Percentiles rank a stretch among this genome's conserved stretches.
These are phyloP conservation scores for Triticum dicoccoides DNA, from an alignment of 176 grass and related monocot species.

Conservation along the genomic window DNA sequence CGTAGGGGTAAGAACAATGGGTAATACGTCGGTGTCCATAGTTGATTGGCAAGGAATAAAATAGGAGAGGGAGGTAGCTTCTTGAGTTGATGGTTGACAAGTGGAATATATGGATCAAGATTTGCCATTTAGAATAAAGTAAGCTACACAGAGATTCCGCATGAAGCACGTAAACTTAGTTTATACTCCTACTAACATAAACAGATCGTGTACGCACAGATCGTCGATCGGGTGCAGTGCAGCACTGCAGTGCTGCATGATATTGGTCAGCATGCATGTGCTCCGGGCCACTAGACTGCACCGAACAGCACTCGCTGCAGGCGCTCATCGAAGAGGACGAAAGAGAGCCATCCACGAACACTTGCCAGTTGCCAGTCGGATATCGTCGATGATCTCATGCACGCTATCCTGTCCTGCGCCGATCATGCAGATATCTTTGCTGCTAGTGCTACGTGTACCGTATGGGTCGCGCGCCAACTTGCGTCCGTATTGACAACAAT, in stretches of 20 bases:
- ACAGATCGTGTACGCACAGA: not conserved
- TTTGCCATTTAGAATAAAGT: not conserved
- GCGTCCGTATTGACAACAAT: too few relatives aligned
- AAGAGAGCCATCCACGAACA: not conserved
- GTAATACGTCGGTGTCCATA: not conserved
- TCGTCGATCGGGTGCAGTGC: not conserved
- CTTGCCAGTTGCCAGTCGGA: not conserved
- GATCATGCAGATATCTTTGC: not conserved
- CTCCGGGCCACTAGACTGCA: not conserved
- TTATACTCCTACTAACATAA: not conserved
- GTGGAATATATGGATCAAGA: not conserved
- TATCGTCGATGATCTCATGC: not conserved
- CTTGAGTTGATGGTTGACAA: conserved; percentile 1
- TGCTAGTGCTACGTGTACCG: not conserved
- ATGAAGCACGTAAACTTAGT: not conserved
- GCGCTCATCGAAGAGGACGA: not conserved
- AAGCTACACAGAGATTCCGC: not conserved
- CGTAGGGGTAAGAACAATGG: not conserved
- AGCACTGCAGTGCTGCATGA: not conserved
- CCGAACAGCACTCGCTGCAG: not conserved
- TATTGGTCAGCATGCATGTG: conserved; percentile 9
- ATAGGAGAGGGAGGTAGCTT: not conserved
- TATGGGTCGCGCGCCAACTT: not conserved
- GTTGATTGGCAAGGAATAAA: not conserved
- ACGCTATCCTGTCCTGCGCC: not conserved